These are phyloP conservation scores for Stephanodiscus triporus DNA, from an alignment of 108 stramenopile species.

Conservation along the genomic window DNA sequence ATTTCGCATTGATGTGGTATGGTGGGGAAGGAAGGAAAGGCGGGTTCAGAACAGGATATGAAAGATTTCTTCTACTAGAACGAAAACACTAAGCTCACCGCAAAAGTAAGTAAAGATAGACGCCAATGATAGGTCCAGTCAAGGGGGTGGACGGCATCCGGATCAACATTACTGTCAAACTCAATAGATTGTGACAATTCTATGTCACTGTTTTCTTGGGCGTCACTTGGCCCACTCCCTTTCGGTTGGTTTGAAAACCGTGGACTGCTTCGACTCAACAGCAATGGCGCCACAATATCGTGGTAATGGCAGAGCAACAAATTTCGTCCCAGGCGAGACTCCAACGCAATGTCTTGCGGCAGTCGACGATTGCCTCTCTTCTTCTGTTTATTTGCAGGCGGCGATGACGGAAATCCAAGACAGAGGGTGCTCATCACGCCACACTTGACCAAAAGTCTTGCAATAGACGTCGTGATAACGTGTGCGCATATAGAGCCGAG, in stretches of 20 bases:
- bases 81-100: slow-evolving; percentile 26
- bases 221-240: slow-evolving; percentile 5
- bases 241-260: slow-evolving; percentile 19
- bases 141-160: slow-evolving; percentile 24
- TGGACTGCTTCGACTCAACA: slow-evolving; percentile 71
- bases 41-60: background rate
- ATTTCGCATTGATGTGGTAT: background rate
- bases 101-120: slow-evolving; percentile 63
- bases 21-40: background rate
- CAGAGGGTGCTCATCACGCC: slow-evolving; percentile 55
- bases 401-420: slow-evolving; percentile 10
- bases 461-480: slow-evolving; percentile 67
- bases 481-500: slow-evolving; percentile 72
- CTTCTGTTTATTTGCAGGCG: slow-evolving; percentile 7
- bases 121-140: slow-evolving; percentile 84
- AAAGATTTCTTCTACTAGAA: background rate
- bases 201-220: slow-evolving; percentile 14
- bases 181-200: slow-evolving; percentile 11
- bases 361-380: slow-evolving; percentile 5
- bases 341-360: slow-evolving; percentile 44
- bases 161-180: slow-evolving; percentile 3
- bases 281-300: slow-evolving; percentile 83
- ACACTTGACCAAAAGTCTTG: slow-evolving; percentile 73
- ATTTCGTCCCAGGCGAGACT: slow-evolving; percentile 75
- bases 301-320: slow-evolving; percentile 74